These are phyloP conservation scores for Coemansia sp. DNA, from an alignment of 192 early-diverging fungal species.

Conservation along the genomic window DNA sequence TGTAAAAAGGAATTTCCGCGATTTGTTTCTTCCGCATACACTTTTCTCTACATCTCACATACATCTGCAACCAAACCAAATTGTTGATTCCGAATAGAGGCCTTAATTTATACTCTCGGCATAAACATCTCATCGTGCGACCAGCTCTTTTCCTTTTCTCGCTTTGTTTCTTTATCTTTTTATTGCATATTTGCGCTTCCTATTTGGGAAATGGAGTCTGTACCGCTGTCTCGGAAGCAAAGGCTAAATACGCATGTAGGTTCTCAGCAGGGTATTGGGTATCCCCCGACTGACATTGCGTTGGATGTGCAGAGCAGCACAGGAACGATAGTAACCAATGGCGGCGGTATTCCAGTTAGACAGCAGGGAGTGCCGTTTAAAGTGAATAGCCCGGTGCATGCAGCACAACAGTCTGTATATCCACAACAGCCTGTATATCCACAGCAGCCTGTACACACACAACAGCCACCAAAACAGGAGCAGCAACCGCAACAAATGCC, in stretches of 20 bases:
- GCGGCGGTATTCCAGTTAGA: neutral
- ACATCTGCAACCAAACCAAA: no score
- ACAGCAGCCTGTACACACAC: neutral
- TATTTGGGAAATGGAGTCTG: constrained; percentile 2
- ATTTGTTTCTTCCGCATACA: no score
- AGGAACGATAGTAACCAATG: constrained; percentile 1
- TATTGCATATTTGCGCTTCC: neutral
- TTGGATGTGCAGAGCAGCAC: neutral
- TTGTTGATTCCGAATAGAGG: neutral
- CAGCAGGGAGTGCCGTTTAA: neutral
- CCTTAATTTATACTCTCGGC: neutral
- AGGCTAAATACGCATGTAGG: neutral
- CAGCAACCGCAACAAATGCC: neutral
- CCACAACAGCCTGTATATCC: neutral
- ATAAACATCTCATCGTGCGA: neutral
- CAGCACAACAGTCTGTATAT: no score
- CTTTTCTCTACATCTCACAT: no score
- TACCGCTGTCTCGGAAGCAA: constrained; percentile 7
- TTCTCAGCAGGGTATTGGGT: neutral
- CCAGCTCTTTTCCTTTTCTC: neutral
- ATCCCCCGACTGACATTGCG: neutral
- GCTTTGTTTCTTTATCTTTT: neutral
- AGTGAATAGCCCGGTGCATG: no score
- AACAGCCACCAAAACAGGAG: neutral
- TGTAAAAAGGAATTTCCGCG: no score